Base-by-base conservation (phyloP, 352 stramenopile species). In the Pseudoperonospora humuli region DNA sequence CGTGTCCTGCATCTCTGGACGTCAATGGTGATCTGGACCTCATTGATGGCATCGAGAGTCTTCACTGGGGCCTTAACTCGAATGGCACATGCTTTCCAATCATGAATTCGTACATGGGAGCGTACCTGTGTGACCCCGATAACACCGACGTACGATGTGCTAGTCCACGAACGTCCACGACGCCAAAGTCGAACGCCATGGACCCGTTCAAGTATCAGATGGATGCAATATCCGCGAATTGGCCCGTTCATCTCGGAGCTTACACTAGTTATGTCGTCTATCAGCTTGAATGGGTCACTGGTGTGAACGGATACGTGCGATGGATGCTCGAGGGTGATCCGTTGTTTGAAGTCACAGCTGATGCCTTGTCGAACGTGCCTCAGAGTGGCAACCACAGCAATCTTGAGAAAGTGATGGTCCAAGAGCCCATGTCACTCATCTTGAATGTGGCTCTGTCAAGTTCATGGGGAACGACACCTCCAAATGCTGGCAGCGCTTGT, bases 341-440 rank as follows among this genome's bases (percentile, higher is more conserved):
- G 25, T 35, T 95, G 6, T 95, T 89, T 54, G 82, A 86, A 24
- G 75, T 97, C 4, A 49, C 70, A 2, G 60, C 76, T 0, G 20
- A 69, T 19, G 58, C 62, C 18, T 58, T 95, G 11, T 44, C 18
- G 20, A 41, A 65, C 13, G 34, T 66, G 1, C 64, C 64, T 0
- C 64, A 78, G 31, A 61, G 70, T 26, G 6, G 35, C 0, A 56
- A 59, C 17, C 56, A 53, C 24, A 73, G 39, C 36, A 86, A 51
- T 75, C 80, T 67, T 56, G 63, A 45, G 61, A 91, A 64, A 66
- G 76, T 55, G 49, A 96, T 97, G 64, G 74, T 93, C 5, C 79
- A 91, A 39, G 92, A 97, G 59, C 92, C 92, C 5, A 84, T 78
- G 28, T 96, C 96, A 47, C 34, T 97, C 3, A 95, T 97, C 39